Base-by-base conservation (phyloP, 2,329 filamentous ascomycete genomes). In the Lasiodiplodia sp. region DNA sequence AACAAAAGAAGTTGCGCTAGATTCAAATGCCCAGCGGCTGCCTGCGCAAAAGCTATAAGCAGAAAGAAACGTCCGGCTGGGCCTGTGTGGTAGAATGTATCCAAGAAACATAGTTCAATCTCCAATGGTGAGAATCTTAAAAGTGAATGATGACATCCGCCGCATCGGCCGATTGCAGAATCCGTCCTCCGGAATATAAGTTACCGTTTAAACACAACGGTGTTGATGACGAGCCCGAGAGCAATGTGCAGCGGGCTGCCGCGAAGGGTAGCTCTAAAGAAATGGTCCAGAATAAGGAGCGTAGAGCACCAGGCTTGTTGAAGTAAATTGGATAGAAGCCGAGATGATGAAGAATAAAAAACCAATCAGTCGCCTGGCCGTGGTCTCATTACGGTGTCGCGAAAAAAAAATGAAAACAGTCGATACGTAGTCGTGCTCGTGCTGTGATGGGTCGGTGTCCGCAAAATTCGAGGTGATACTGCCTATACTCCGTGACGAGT, bases 301-400 rank as follows among this genome's bases (percentile, higher is more conserved):
- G 60, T 52, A 34, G 60, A 52, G 60, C 60, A 64, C 60, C 60
- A 64, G 60, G 60, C 60, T 52, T 47, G 47, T 44, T 52, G 58
- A 52, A 52, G 25, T 31, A 52, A 51, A 18, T 62, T 47, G 60
- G 60, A 38, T 47, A 64, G 60, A 64, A 64, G 60, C 60, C 60
- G 25, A 38, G 47, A 34, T 34, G 31, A 34, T 34, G 44, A 21
- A 52, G 52, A 47, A 52, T 38, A 49, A 37, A 52, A 51, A 52
- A 52, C 4, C 18, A 16, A 52, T 52, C 60, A 64, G 47, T 64
- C 60, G 47, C 60, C 60, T 64, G 52, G 60, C 60, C 60, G 44
- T 64, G 60, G 60, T 64, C 47, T 52, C 60, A 40, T 64, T 64
- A 64, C 18, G 47, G 47, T 64, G 31, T 64, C 44, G 28, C 44